A percentile compares a stretch with the other conserved stretches of the same genome.
Evolutionary conservation across 148 eudicot genomes (phyloP).

Genomic region (Arbutus unedo): DNA sequence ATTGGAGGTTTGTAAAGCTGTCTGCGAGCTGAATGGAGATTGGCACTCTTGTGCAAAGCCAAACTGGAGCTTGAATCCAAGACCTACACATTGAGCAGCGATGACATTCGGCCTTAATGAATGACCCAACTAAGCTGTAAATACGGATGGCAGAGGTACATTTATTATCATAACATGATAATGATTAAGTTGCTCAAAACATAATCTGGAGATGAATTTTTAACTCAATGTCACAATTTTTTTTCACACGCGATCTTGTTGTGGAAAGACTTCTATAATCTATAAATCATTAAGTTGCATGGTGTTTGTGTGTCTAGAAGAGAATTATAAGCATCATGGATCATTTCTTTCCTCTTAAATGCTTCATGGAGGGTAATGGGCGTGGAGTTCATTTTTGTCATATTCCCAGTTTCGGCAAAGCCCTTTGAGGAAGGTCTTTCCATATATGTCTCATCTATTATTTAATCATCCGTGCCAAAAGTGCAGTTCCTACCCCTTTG

Average conservation of each 20-base stretch:
- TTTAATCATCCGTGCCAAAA: no score
- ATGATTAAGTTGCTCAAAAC: neutral
- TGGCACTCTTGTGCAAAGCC: neutral
- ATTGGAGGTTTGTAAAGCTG: neutral
- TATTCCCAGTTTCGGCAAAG: no score
- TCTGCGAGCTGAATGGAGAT: neutral
- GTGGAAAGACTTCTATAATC: neutral
- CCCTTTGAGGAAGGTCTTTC: no score
- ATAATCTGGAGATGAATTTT: neutral
- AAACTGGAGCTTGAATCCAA: neutral
- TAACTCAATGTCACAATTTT: neutral
- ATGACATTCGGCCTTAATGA: neutral
- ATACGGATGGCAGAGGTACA: neutral
- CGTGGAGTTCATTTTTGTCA: neutral
- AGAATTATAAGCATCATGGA: neutral
- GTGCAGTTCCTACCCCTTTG: no score
- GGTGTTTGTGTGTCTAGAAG: neutral
- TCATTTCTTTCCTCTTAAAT: neutral
- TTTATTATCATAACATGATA: neutral
- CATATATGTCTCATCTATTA: no score
- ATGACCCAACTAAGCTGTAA: neutral
- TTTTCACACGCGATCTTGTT: neutral
- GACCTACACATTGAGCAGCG: neutral
- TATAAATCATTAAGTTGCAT: neutral
- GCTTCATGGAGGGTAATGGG: neutral